Evolutionary conservation across 2,329 filamentous ascomycete genomes (phyloP), one percentile per base, ranked within the genome.

Genomic region (Shiraia sp.): DNA sequence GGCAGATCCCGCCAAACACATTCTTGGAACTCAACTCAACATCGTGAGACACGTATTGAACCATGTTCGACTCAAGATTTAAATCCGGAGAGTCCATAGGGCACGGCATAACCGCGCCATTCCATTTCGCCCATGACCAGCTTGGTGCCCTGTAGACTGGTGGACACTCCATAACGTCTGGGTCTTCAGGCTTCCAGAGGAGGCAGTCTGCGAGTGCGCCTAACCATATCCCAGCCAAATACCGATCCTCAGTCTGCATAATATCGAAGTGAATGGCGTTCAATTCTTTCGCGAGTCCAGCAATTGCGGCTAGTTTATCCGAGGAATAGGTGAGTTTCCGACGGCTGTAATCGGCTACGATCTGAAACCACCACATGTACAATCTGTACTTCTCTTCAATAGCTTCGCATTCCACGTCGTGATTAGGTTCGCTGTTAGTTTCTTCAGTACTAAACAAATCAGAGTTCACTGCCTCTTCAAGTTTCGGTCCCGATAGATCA

Each of bases 241-340:
- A 38, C 13, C 24, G 14, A 15, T 38, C 36, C 13, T 38, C 17
- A n/a, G 14, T 4, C 10, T 27, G 23, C 6, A 15, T 24, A 14
- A 38, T 25, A 13, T 31, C 36, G 4, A 29, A 8, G 17, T 31
- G 27, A 14, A 10, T 30, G 4, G 26, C 22, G 25, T 38, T 31
- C 6, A 32, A 6, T 24, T 34, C 32, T 28, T 35, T 29, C 6
- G 45, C 45, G 15, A 46, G 28, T 6, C 42, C 47, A 10, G 38
- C 38, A 10, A 49, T 42, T 3, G 47, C 47, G 6, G 42, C 32
- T 5, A 49, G 28, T 23, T 40, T 43, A 22, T 49, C 47, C 10
- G 22, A 22, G 8, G 7, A n/a, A 34, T 40, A 40, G 6, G 39
- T 43, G 10, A 49, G 24, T 10, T 23, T 9, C n/a, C 47, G 47